Evolutionary conservation across 352 stramenopile species (phyloP).

Genomic region (Pythium monospermum): DNA sequence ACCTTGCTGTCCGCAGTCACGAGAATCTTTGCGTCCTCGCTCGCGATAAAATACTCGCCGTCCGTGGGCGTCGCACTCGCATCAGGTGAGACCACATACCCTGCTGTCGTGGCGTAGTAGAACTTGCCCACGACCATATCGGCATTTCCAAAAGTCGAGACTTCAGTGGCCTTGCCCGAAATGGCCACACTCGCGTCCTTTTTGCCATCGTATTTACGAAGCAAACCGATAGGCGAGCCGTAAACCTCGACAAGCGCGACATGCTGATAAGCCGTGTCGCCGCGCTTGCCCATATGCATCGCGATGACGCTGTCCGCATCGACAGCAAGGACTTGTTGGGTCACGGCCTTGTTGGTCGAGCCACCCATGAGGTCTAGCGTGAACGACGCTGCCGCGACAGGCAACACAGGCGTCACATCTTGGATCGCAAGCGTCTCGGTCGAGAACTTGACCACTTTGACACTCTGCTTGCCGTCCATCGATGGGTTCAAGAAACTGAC

Average conservation of each 20-base stretch:
- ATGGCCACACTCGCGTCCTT: conserved; percentile 23
- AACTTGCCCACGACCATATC: conserved; percentile 25
- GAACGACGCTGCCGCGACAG: conserved; percentile 28
- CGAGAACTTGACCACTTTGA: conserved; percentile 47
- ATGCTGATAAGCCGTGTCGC: conserved; percentile 26
- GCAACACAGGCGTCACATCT: conserved; percentile 47
- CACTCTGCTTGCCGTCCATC: conserved; percentile 32
- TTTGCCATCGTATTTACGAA: conserved; percentile 32
- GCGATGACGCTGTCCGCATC: conserved; percentile 40
- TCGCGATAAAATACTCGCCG: conserved; percentile 35
- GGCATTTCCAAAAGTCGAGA: conserved; percentile 25
- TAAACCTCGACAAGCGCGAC: conserved; percentile 48
- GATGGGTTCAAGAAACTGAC: conserved; percentile 64
- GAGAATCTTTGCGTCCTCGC: conserved; percentile 26
- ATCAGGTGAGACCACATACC: conserved; percentile 24
- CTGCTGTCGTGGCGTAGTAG: conserved; percentile 61
- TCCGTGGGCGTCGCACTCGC: conserved; percentile 8
- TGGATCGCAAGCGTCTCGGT: conserved; percentile 33
- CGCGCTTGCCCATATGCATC: conserved; percentile 38
- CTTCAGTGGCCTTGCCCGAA: conserved; percentile 27
- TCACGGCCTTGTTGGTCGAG: conserved; percentile 22
- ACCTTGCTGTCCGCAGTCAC: conserved; percentile 53
- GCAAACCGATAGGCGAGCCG: conserved; percentile 37
- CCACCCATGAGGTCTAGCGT: conserved; percentile 19
- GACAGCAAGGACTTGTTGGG: conserved; percentile 39